Evolutionary conservation across 768 basidiomycete species (phyloP), one percentile per base, ranked within the genome.

Genomic region (Coprinopsis strossmayeri): DNA sequence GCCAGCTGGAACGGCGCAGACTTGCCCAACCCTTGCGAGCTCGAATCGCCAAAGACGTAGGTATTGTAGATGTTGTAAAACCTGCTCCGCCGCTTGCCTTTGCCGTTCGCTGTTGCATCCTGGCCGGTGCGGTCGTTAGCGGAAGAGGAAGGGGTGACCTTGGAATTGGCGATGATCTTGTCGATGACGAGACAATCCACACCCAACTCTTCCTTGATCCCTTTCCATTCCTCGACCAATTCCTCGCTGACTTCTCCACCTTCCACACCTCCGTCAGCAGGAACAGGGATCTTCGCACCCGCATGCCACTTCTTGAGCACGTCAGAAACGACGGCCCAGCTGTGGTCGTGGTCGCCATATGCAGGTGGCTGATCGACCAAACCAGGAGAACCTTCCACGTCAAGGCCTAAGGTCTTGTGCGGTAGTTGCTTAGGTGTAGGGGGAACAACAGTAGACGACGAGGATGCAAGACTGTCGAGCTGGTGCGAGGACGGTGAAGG

Each of bases 21-120:
- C 21, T 27, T 43, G 21, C 61, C 59, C 20, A 67, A 63, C 45
- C 63, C 54, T 12, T 62, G 54, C 17, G 60, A 47, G 17, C 64
- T 69, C 54, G 74, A 67, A 44, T 43, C 59, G 13, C 69, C 71
- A 53, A 75, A 78, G 27, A 78, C 69, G 46, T 78, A 78, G 5
- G 87, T 90, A 64, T 91, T 91, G 64, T 91, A 89, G 59, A 91
- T 87, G 64, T 89, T 91, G 69, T 87, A 91, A 62, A 91, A 89
- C 43, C 81, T 73, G 40, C 70, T 67, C 11, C 73, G 68, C 13
- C 64, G 58, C 32, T 60, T 56, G 21, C 47, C 47, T 32, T 59
- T 58, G 45, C 51, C 50, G 25, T 45, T 53, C 41, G 53, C 50
- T 46, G 34, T 55, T 32, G 30, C 30, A 15, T 18, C 35, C 35